Conservation (phyloP, 345 rosid species). For the Eucalyptus polybractea region DNA sequence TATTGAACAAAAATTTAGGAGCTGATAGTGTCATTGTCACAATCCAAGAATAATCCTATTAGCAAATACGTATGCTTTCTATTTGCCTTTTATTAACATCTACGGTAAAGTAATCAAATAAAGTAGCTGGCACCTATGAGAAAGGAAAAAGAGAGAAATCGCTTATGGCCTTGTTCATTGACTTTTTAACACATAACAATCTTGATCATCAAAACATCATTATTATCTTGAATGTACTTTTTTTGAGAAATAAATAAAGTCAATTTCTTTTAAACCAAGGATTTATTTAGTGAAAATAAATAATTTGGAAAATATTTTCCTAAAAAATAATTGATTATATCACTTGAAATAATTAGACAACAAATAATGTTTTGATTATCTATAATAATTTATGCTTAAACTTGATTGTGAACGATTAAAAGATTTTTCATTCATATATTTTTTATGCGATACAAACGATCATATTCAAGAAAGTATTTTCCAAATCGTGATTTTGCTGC, state of each 20-base stretch:
- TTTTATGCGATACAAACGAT: fast-evolving
- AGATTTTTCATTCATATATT: background rate
- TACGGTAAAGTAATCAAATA: background rate
- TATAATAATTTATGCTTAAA: background rate
- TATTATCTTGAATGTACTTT: too few relatives aligned
- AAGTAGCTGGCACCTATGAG: background rate
- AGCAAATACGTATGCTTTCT: background rate
- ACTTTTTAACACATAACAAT: too few relatives aligned
- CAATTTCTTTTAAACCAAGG: too few relatives aligned
- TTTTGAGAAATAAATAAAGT: too few relatives aligned
- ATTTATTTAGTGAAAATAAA: too few relatives aligned
- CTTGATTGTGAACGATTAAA: background rate
- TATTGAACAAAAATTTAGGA: too few relatives aligned
- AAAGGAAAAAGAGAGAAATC: too few relatives aligned
- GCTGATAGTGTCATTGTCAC: background rate
- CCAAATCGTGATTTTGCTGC: background rate
- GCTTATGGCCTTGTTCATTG: too few relatives aligned
- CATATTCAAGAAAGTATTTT: background rate
- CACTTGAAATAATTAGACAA: background rate
- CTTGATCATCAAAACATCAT: too few relatives aligned
- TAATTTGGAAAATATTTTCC: too few relatives aligned
- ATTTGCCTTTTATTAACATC: background rate
- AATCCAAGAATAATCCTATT: background rate
- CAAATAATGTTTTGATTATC: background rate
- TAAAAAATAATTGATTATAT: background rate